phyloP scores from a whole-genome alignment of 2,329 filamentous ascomycete species.

The Esteya vermicola region DNA sequence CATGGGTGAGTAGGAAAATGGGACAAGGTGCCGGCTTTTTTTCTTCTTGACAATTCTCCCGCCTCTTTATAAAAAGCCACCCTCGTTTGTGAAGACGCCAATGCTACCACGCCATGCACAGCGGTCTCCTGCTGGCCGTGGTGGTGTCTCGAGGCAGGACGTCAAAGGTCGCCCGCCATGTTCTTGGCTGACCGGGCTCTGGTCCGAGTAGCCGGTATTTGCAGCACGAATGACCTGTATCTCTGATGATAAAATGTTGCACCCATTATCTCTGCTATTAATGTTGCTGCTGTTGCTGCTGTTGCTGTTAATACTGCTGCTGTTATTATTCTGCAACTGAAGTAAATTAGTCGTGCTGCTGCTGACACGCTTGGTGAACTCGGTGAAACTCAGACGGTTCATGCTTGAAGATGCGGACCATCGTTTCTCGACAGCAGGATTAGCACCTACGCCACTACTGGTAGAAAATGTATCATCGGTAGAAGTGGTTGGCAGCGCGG shows the following conservation, averaged over 20 bases:
- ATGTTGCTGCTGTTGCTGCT: slow-evolving; percentile 20
- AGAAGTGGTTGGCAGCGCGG: slow-evolving; percentile 1
- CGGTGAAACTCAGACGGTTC: slow-evolving; percentile 46
- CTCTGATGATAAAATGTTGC: too few species aligned
- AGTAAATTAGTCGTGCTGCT: slow-evolving; percentile 46
- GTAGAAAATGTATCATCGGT: not conserved
- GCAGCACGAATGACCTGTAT: too few species aligned
- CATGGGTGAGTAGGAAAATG: too few species aligned
- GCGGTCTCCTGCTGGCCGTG: slow-evolving; percentile 24
- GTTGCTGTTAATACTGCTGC: slow-evolving; percentile 18
- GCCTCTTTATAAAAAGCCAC: slow-evolving; percentile 33
- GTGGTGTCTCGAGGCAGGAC: too few species aligned
- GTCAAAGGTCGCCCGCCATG: too few species aligned
- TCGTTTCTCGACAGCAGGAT: slow-evolving; percentile 30
- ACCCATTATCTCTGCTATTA: slow-evolving; percentile 5
- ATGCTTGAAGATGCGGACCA: slow-evolving; percentile 37
- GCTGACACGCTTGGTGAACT: slow-evolving; percentile 45
- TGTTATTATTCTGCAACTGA: slow-evolving; percentile 40
- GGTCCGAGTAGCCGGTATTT: too few species aligned
- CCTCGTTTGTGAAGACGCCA: slow-evolving; percentile 37
- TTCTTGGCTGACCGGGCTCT: too few species aligned
- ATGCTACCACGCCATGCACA: slow-evolving; percentile 45
- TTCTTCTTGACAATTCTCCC: not conserved
- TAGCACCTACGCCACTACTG: too few species aligned
- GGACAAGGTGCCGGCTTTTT: too few species aligned